Evolutionary conservation across 2,329 filamentous ascomycete genomes (phyloP), one percentile per base, ranked within the genome.

Genomic region (Aspergillus neoniger): DNA sequence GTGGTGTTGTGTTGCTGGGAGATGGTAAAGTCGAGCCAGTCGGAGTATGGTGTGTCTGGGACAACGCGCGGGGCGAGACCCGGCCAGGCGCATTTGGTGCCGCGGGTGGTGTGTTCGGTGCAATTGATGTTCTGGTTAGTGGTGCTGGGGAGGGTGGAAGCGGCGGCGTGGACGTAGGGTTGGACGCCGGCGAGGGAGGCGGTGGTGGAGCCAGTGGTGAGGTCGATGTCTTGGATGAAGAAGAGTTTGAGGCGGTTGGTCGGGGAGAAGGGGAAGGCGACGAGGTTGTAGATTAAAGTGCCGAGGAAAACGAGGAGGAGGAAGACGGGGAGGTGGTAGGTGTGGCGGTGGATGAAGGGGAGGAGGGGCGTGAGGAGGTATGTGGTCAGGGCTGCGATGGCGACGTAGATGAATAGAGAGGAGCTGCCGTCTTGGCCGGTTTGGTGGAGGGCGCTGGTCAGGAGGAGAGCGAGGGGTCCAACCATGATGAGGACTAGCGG

Each of bases 341-440:
- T 91, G 64, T 95, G 86, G 47, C 94, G 89, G 74, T 98, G 93
- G 43, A 96, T 83, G 72, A 96, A 96, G 0, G 95, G 95, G 0
- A 88, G 85, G 2, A 92, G 75, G 0, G 95, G 95, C 0, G 91
- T 80, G 17, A 97, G 77, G 0, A 96, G 72, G 1, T 96, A 72
- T 1, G 91, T 85, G 12, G 88, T 87, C 63, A 94, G 83, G 6
- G 83, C 72, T 0, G 89, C 88, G 44, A 92, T 83, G 38, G 86
- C 75, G 14, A 96, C 72, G 73, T 96, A 92, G 5, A 92, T 88
- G 7, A 86, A 75, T 15, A 96, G 77, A 17, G 89, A 80, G 38
- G 86, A 84, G 63, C 87, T 91, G 2, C 95, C 95, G 74, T 99
- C 95, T 2, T 90, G 85, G 6, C 90, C 90, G 0, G 92, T 96